Evolutionary conservation across 345 rosid genomes (phyloP).

Genomic region (Pugionium cornutum): DNA sequence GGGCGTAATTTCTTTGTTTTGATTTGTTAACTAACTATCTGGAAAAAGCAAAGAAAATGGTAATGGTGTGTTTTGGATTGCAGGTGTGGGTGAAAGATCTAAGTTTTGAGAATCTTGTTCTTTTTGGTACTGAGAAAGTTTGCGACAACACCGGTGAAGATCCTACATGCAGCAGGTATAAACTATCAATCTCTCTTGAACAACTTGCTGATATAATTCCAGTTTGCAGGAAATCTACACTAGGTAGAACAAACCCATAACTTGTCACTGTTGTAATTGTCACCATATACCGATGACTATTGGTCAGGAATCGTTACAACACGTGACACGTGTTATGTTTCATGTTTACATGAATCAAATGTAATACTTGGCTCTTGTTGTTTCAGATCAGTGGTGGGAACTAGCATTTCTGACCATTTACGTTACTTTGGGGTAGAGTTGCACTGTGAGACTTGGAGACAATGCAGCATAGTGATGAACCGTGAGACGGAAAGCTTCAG

Average conservation of each 20-base stretch:
- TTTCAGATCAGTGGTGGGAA: conserved; percentile 74
- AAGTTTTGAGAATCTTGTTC: conserved; percentile 13
- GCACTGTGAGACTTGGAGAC: conserved; percentile 56
- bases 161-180: conserved; percentile 71
- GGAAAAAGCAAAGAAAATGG: not conserved
- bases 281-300: no score
- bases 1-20: not conserved
- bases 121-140: conserved; percentile 56
- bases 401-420: conserved; percentile 75
- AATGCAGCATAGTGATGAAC: conserved; percentile 72
- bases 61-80: conserved; percentile 19
- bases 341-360: no score
- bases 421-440: conserved; percentile 64
- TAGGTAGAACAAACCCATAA: not conserved
- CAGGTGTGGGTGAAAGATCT: conserved; percentile 39
- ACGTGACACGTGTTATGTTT: no score
- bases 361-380: not conserved
- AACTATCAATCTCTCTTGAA: conserved; percentile 11
- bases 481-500: conserved; percentile 42
- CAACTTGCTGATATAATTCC: not conserved
- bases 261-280: no score
- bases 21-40: conserved; percentile 3
- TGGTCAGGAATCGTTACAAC: no score
- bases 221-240: not conserved
- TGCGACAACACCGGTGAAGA: conserved; percentile 89